Base-by-base conservation (phyloP, 306 rosid genomes). In the Ochetophila trinervis region DNA sequence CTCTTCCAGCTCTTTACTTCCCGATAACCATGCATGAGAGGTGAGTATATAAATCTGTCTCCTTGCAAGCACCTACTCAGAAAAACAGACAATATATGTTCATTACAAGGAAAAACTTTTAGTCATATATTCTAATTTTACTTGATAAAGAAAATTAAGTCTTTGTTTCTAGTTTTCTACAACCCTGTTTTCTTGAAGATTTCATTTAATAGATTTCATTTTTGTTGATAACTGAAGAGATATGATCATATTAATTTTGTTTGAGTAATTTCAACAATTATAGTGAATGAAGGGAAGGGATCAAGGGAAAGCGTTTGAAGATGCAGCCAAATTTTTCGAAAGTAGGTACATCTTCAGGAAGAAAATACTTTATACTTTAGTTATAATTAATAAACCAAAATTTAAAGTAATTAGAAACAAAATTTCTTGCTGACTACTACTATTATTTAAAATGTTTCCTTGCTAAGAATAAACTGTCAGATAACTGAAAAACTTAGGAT, bases 21-120 rank as follows among this genome's bases (percentile, higher is more conserved):
- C 86, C 10, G 59, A 60, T 20, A 93, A 76, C 99, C 99, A 93
- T 60, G 97, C 97, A 6, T 73, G 79, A 62, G 91, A 82, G 34
- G 96, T 90, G 70, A 75, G 55, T 73, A 76, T 61, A 76, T 90
- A 97, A 54, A 90, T 73, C 37, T 90, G 99, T 75, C 91, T 83
- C 81, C 85, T 82, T 22, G 94, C 84, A 81, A 90, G 88, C 36
- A 93, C 88, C 99, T 93, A 88, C 62, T 35, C 48, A 62, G 45
- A 68, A 79, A 36, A 57, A 20, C 54, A 50, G 7, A 56, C 69
- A 61, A 51, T 20, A 35, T 59, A 32, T 62, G 68, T 50, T 4
- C 19, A 17, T 16, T 45, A 2, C 32, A 7, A 42, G 65, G 21
- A 55, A 23, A 55, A 1, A 15, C 13, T 3, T 47, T 3, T 5